Conservation (phyloP, 192 early-diverging fungal genomes). For the Umbelopsis isabellina region DNA sequence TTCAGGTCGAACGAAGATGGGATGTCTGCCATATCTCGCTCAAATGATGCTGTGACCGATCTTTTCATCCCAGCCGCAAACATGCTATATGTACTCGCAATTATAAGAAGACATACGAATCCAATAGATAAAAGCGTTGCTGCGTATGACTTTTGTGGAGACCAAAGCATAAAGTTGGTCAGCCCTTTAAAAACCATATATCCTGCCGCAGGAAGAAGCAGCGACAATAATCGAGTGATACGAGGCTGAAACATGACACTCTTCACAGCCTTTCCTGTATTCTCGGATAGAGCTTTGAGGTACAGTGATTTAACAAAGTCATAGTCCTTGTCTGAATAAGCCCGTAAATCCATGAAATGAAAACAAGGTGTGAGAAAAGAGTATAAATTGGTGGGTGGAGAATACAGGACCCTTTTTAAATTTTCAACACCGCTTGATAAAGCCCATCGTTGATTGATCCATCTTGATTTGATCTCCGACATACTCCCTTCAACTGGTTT, state of each 20-base stretch:
- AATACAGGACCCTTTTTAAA: neutral
- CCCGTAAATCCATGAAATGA: neutral
- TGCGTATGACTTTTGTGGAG: neutral
- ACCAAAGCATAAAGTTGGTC: neutral
- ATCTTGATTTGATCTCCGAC: too few relatives aligned
- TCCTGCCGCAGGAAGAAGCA: neutral
- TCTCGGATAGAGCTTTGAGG: neutral
- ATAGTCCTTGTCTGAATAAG: constrained; percentile 14
- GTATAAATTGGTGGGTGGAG: neutral
- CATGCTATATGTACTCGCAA: constrained; percentile 2
- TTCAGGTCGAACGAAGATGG: neutral
- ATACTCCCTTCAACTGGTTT: too few relatives aligned
- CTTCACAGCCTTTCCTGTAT: neutral
- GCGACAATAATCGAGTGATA: neutral
- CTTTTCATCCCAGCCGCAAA: neutral
- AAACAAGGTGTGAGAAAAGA: neutral
- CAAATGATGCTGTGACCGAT: neutral
- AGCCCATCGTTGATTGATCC: too few relatives aligned
- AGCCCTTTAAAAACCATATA: neutral
- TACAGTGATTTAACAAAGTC: neutral
- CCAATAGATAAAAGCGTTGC: neutral
- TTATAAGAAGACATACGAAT: neutral
- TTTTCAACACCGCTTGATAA: too few relatives aligned
- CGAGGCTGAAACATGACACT: constrained; percentile 2
- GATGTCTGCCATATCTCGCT: constrained; percentile 4